These are phyloP conservation scores for Rhododendron mucronatum DNA, from an alignment of 148 eudicot genomes.

Conservation along the genomic window DNA sequence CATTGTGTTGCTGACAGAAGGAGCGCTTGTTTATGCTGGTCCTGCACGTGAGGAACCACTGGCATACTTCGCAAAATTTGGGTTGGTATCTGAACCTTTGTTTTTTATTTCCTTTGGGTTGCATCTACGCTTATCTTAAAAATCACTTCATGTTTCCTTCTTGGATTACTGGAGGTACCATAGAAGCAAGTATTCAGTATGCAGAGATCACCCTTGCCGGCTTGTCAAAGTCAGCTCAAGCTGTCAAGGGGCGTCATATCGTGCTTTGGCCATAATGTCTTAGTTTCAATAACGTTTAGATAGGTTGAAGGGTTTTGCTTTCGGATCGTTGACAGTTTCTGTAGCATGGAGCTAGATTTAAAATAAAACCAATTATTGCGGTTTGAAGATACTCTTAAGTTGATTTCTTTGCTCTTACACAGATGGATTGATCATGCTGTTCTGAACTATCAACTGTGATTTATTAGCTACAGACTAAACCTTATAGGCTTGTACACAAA, in stretches of 20 bases:
- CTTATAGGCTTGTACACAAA: neutral
- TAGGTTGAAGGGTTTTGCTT: neutral
- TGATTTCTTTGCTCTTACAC: neutral
- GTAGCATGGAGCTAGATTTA: neutral
- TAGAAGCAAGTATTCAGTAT: neutral
- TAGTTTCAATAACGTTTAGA: neutral
- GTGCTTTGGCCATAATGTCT: neutral
- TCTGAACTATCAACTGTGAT: neutral
- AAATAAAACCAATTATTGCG: neutral
- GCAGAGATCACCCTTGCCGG: neutral
- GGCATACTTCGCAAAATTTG: constrained; percentile 69
- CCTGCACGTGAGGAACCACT: constrained; percentile 74
- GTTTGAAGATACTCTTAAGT: neutral
- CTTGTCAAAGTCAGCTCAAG: neutral
- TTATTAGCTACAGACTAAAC: neutral
- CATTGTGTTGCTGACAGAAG: constrained; percentile 82
- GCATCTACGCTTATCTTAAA: neutral
- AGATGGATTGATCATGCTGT: neutral
- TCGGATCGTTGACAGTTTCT: neutral
- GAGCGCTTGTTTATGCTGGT: constrained; percentile 86
- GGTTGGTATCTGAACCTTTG: constrained; percentile 51
- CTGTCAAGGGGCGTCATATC: neutral
- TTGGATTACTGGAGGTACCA: neutral
- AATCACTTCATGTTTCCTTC: neutral
- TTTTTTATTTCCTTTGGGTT: neutral